A percentile compares a stretch with the other conserved stretches of the same genome.
Conservation (phyloP, 495 filamentous ascomycete species). For the Hypoxylon rickii region DNA sequence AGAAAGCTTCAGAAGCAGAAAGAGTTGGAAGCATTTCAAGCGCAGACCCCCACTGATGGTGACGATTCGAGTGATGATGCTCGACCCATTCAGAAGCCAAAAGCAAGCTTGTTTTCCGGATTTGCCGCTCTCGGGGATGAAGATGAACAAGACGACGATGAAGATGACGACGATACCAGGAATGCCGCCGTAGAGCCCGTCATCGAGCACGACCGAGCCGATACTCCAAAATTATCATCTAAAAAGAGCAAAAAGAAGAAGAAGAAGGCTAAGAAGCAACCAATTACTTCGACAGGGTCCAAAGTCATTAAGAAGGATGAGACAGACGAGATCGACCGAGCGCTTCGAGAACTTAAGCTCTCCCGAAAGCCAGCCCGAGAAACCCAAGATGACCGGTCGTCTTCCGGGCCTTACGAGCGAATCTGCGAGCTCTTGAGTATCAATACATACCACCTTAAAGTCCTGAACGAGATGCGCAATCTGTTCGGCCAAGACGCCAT, state of each 20-base stretch:
- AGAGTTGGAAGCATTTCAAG: conserved; percentile 50
- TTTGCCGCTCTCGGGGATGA: conserved; percentile 53
- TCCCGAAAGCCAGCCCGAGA: conserved; percentile 19
- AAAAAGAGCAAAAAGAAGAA: conserved; percentile 67
- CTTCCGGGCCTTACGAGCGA: conserved; percentile 37
- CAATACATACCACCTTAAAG: conserved; percentile 80
- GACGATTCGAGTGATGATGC: conserved; percentile 53
- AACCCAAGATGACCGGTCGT: conserved; percentile 9
- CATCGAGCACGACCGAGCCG: conserved; percentile 52
- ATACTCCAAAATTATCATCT: conserved; percentile 48
- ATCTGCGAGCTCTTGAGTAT: conserved; percentile 69
- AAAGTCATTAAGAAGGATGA: conserved; percentile 38
- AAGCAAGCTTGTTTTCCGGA: conserved; percentile 50
- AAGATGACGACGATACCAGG: conserved; percentile 49
- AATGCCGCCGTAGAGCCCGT: conserved; percentile 28
- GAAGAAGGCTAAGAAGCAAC: conserved; percentile 52
- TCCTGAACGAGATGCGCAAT: conserved; percentile 88
- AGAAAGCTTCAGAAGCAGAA: conserved; percentile 77
- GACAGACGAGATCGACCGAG: conserved; percentile 82
- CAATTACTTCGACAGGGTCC: neutral
- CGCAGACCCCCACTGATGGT: conserved; percentile 33
- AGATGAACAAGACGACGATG: conserved; percentile 53
- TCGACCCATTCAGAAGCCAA: conserved; percentile 44
- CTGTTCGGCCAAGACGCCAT: conserved; percentile 85
- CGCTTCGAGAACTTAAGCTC: conserved; percentile 67